Base-by-base conservation (phyloP, 2,329 filamentous ascomycete species). In the Blastomyces emzantsi region DNA sequence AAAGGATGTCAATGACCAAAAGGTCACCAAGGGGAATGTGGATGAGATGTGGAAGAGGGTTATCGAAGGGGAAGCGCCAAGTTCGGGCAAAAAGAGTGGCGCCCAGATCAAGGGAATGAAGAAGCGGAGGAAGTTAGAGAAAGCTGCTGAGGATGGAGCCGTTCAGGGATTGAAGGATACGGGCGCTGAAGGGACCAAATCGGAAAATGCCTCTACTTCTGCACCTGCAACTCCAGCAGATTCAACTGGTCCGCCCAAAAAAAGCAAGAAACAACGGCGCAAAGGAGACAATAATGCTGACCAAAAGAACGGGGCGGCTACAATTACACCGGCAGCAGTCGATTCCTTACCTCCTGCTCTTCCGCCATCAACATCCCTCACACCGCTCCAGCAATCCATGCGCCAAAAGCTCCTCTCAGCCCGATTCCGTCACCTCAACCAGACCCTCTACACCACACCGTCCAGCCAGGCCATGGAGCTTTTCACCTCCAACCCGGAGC, bases 351-450 rank as follows among this genome's bases (percentile, higher is more conserved):
- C 62, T 5, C 75, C 77, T 8, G 76, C 80, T 49, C 76, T 79
- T 43, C 74, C 70, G 33, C 70, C 78, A 45, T 76, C 77, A 19
- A 73, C 80, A 25, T 90, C 90, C 69, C 85, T 99, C 71, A 99
- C 94, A 0, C 92, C 94, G 3, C 86, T 99, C 63, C 94, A 99
- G 81, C 86, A 89, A 63, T 87, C 90, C 3, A 99, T 99, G 94
- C 88, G 90, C 66, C 88, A 92, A 73, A 99, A 99, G 80, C 87
- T 99, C 67, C 83, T 96, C 66, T 95, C 92, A 11, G 92, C 94
- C 1, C 92, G 94, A 64, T 99, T 99, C 84, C 91, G 94, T 67
- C 92, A 97, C 77, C 86, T 99, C 66, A 99, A 99, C 76, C 90
- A 99, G 79, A 93, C 91, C 0, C 87, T 99, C 17, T 99, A 99